A percentile compares a stretch with the other conserved stretches of the same genome.
These are phyloP conservation scores for Fagus crenata DNA, from an alignment of 306 rosid species.

Conservation along the genomic window DNA sequence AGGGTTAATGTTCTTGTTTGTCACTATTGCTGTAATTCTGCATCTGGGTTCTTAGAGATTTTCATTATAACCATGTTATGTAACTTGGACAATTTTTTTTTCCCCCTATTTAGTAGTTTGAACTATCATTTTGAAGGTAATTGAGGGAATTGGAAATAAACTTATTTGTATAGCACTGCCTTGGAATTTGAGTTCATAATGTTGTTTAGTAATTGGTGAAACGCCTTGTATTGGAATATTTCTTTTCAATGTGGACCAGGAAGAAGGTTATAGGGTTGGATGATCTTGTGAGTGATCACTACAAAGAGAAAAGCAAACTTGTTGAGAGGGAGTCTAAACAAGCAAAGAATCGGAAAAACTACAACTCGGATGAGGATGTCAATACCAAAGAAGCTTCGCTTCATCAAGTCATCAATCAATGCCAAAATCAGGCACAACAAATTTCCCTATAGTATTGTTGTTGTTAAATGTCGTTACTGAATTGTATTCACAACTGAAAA, in stretches of 20 bases:
- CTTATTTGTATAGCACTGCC: not conserved
- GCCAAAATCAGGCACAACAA: conserved; percentile 60
- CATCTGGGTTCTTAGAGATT: conserved; percentile 13
- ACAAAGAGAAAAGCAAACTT: conserved; percentile 59
- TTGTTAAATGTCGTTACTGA: conserved; percentile 8
- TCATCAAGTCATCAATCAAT: conserved; percentile 61
- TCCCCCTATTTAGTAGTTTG: not conserved
- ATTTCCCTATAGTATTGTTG: not conserved
- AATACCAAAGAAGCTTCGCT: conserved; percentile 57
- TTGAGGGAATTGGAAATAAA: not conserved
- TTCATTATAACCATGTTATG: not conserved
- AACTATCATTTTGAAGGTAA: not conserved
- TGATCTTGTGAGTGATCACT: conserved; percentile 75
- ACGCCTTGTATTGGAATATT: not conserved
- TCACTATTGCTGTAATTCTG: conserved; percentile 7
- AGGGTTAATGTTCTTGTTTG: conserved; percentile 25
- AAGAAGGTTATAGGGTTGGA: conserved; percentile 86
- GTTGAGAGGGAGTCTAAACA: conserved; percentile 47
- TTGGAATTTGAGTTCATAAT: not conserved
- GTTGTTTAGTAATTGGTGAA: conserved; percentile 3
- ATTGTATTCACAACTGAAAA: conserved; percentile 16
- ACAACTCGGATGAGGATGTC: conserved; percentile 57
- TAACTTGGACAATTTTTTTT: not conserved
- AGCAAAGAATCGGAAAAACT: conserved; percentile 33
- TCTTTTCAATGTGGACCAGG: conserved; percentile 40